These are phyloP conservation scores for Dysphania ambrosioides DNA, from an alignment of 148 eudicot genomes.

Conservation along the genomic window DNA sequence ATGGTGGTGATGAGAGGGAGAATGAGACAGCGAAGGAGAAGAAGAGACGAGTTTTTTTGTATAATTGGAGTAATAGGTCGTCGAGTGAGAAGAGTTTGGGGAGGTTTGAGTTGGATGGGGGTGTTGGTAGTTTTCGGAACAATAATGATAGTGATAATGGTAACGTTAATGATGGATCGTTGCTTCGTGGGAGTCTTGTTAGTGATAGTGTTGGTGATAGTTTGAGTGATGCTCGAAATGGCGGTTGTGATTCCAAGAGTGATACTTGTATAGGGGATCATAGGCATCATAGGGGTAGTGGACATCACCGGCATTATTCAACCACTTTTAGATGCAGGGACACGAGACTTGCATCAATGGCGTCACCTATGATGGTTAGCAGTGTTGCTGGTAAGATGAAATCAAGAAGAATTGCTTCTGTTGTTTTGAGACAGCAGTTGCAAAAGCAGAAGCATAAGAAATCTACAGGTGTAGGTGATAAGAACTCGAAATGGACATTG, in stretches of 20 bases:
- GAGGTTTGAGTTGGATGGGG: slow-evolving; percentile 34
- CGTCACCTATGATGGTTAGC: slow-evolving; percentile 42
- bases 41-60: slow-evolving; percentile 59
- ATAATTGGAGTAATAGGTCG: slow-evolving; percentile 81
- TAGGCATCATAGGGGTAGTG: slow-evolving; percentile 17
- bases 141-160: slow-evolving; percentile 29
- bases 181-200: slow-evolving; percentile 35
- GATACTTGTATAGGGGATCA: slow-evolving; percentile 50
- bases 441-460: slow-evolving; percentile 36
- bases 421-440: slow-evolving; percentile 39
- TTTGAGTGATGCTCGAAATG: slow-evolving; percentile 60
- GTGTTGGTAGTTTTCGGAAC: slow-evolving; percentile 29
- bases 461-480: slow-evolving; percentile 35
- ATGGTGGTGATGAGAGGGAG: slow-evolving; percentile 17
- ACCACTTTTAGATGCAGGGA: slow-evolving; percentile 51
- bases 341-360: slow-evolving; percentile 36
- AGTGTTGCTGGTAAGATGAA: slow-evolving; percentile 51
- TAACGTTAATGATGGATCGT: slow-evolving; percentile 45
- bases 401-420: slow-evolving; percentile 42
- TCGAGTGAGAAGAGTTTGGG: slow-evolving; percentile 63
- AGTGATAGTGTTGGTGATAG: slow-evolving; percentile 59
- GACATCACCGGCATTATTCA: slow-evolving; percentile 30
- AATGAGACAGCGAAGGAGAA: slow-evolving; percentile 27
- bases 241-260: slow-evolving; percentile 63
- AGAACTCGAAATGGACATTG: slow-evolving; percentile 30